Evolutionary conservation across 2,329 filamentous ascomycete genomes (phyloP).

Genomic region (Monilinia vaccinii-corymbosi): DNA sequence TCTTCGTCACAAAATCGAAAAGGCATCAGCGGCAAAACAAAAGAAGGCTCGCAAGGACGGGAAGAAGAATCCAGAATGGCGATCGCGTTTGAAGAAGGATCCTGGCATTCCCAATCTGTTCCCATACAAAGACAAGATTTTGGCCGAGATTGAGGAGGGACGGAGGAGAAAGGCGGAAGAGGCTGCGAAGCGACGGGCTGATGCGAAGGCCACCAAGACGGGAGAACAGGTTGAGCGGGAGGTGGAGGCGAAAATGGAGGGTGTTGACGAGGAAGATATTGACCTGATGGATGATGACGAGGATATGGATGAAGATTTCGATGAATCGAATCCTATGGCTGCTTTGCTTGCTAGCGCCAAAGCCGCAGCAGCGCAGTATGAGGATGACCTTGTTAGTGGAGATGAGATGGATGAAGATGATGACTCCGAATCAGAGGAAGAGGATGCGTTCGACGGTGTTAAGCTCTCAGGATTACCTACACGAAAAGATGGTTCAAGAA

Average conservation of each 20-base stretch:
- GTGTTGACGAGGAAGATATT: constrained; percentile 39
- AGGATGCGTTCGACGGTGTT: constrained; percentile 39
- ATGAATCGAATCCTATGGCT: constrained; percentile 79
- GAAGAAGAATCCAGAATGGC: constrained; percentile 97
- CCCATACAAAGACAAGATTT: constrained; percentile 92
- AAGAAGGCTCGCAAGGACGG: constrained; percentile 79
- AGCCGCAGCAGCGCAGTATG: constrained; percentile 68
- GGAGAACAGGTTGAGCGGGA: constrained; percentile 38
- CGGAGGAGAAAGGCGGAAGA: constrained; percentile 76
- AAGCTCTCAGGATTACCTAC: constrained; percentile 45
- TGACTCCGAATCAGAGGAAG: constrained; percentile 37
- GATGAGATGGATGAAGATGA: constrained; percentile 50
- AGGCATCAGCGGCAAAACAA: constrained; percentile 83
- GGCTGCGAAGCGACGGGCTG: constrained; percentile 57
- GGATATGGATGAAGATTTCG: constrained; percentile 49
- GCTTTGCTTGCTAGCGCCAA: constrained; percentile 79
- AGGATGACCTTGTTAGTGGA: constrained; percentile 36
- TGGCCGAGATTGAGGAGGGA: constrained; percentile 89
- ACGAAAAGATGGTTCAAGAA: constrained; percentile 57
- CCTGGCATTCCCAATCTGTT: constrained; percentile 96
- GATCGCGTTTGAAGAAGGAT: constrained; percentile 91
- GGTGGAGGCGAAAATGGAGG: constrained; percentile 36
- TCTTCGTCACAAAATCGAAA: constrained; percentile 91
- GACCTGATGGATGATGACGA: constrained; percentile 42
- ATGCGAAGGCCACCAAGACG: constrained; percentile 59